Evolutionary conservation across 208 protist species (phyloP).

Genomic region (Leishmania amazonensis): DNA sequence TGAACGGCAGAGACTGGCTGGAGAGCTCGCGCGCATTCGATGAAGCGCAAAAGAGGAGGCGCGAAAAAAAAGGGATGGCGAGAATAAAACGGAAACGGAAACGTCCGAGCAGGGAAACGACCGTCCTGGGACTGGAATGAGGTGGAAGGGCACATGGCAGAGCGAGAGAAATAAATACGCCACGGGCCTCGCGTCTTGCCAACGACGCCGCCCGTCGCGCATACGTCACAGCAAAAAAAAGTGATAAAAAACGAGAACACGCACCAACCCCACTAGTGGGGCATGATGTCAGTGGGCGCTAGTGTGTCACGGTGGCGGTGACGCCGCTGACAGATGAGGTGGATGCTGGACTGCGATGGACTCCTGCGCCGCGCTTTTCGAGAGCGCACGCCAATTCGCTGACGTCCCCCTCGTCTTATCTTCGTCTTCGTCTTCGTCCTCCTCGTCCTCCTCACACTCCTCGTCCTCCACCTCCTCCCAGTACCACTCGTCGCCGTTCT

Average conservation of each 20-base stretch:
- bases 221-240: not conserved
- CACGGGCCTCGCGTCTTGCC: not conserved
- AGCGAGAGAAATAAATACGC: not conserved
- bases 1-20: not conserved
- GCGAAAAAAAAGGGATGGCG: not conserved
- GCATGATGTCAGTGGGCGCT: not conserved
- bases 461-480: slow-evolving; percentile 41
- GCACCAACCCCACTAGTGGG: not conserved
- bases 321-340: not conserved
- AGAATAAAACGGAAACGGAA: not conserved
- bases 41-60: not conserved
- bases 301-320: not conserved
- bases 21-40: not conserved
- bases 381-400: not conserved
- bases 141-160: not conserved
- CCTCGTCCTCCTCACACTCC: slow-evolving; percentile 25
- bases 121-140: not conserved
- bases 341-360: not conserved
- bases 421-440: slow-evolving; percentile 24
- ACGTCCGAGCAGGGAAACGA: not conserved
- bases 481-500: slow-evolving; percentile 41
- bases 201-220: not conserved
- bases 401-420: slow-evolving; percentile 19
- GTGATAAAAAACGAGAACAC: not conserved
- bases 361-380: not conserved